Evolutionary conservation across 176 grass and related monocot species (phyloP), one percentile per base, ranked within the genome.

Genomic region (Bromus sterilis): DNA sequence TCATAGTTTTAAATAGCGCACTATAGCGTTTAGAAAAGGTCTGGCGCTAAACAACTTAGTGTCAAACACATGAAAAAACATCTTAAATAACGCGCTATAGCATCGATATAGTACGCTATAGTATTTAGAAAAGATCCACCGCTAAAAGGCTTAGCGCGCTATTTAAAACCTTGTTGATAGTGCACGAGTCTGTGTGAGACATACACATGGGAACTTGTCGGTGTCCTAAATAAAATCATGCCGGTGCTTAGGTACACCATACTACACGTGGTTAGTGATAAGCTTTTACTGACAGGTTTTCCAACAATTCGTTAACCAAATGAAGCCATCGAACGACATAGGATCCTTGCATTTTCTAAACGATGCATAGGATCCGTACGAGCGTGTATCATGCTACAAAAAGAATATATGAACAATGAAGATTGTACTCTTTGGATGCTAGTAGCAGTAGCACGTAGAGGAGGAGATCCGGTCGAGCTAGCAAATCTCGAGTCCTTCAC

Each of bases 381-480:
- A 7, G 14, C n/a, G 64, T 16, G 10, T 65, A 44, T 23, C 46
- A 30, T 7, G 39, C 36, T 21, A 77, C 8, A 0, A 4, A 44
- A 30, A 18, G 48, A 21, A 51, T 18, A 2, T 49, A 51, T 8
- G 48, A 6, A 21, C 20, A 51, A 21, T 51, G 78, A 73, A 80
- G 8, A 59, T 67, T 84, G 68, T 39, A 75, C 58, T 83, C 79
- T 74, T 74, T 66, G 86, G 66, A 65, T 88, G 80, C 3, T 83
- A 66, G 18, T 51, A 51, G 48, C 16, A 20, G 18, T 0, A 51
- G 80, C 66, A 77, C 34, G 71, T 42, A 71, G 51, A 77, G 78
- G 78, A 77, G 78, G 78, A 85, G 82, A 81, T 89, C 78, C 14
- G 71, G 63, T 34, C 85, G 82, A 85, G 87, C 34, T 65, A 77